Evolutionary conservation across 805 yeast genomes (phyloP).

Genomic region (Kodamaea lidongshanica): DNA sequence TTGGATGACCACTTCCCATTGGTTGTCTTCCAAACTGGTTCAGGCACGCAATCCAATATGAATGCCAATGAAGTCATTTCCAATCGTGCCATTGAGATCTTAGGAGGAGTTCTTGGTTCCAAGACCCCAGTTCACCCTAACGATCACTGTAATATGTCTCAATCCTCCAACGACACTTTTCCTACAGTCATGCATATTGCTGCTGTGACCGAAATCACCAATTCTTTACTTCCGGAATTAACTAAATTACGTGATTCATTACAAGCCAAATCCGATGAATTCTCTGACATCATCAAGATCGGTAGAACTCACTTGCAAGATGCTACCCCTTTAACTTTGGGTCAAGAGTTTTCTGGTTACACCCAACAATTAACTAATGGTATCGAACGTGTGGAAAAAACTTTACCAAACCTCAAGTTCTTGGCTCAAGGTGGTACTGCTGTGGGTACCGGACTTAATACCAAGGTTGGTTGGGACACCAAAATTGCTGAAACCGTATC

Average conservation of each 20-base stretch:
- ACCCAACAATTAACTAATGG: slow-evolving; percentile 91
- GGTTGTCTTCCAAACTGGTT: slow-evolving; percentile 98
- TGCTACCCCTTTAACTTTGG: slow-evolving; percentile 95
- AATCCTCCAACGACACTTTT: slow-evolving; percentile 98
- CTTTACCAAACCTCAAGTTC: slow-evolving; percentile 68
- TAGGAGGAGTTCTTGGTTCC: slow-evolving; percentile 89
- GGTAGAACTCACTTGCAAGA: slow-evolving; percentile 99
- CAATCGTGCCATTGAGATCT: slow-evolving; percentile 93
- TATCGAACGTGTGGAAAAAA: slow-evolving; percentile 72
- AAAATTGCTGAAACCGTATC: slow-evolving; percentile 83
- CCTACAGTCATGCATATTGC: slow-evolving; percentile 99
- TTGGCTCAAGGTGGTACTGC: slow-evolving; percentile 99
- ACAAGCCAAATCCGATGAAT: slow-evolving; percentile 73
- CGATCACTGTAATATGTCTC: slow-evolving; percentile 97
- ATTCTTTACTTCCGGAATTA: slow-evolving; percentile 74
- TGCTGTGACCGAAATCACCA: slow-evolving; percentile 82
- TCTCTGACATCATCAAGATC: slow-evolving; percentile 85
- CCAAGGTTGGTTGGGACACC: slow-evolving; percentile 82
- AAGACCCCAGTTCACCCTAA: slow-evolving; percentile 96
- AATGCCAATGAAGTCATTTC: slow-evolving; percentile 98
- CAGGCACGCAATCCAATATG: slow-evolving; percentile 98
- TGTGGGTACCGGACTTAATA: slow-evolving; percentile 97
- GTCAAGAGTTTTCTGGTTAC: slow-evolving; percentile 97
- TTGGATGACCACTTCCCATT: slow-evolving; percentile 92
- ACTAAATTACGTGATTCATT: slow-evolving; percentile 72